Base-by-base conservation (phyloP, 257 asterid species). In the Cordia subcordata region DNA sequence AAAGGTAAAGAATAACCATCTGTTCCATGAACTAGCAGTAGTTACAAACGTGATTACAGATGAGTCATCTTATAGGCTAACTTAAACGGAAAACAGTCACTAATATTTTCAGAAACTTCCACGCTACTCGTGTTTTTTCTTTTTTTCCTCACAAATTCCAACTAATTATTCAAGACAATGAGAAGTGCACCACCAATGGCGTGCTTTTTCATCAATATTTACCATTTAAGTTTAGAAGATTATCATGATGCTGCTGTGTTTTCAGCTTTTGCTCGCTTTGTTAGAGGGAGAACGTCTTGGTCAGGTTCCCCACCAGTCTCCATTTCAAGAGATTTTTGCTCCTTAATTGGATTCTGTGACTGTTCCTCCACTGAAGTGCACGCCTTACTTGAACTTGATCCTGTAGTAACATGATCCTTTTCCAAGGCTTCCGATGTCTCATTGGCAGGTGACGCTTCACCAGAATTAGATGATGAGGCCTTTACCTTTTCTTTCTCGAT, bases 401-500 rank as follows among this genome's bases (percentile, higher is more conserved):
- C 68, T 45, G 38, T 47, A 67, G 55, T 14, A 53, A 49, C 51
- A 33, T 10, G 61, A 54, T 65, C 63, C 18, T 52, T 52, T 14
- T 49, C 71, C 11, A 59, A 57, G 46, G 77, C 50, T 69, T 78
- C 83, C 55, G 71, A 60, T 50, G 55, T 72, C 13, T 70, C 37
- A 47, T 62, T 44, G 23, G 49, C 44, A 42, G 60, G n/a, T 4
- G 73, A 35, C 55, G 70, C 75, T 65, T 63, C 77, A 32, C 68
- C 73, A 14, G 80, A 22, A 22, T 47, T 76, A 3, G 73, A 57
- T 4, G 80, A 59, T 5, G 81, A 60, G 13, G 79, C 52, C 62
- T 79, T 77, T 53, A 52, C 27, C 66, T 81, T 83, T 14, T 75
- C 79, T 67, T 82, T 82, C 72, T 78, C 95, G 74, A 84, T 78